These are phyloP conservation scores for Fusarium algeriense DNA, from an alignment of 2,329 filamentous ascomycete species.

Conservation along the genomic window DNA sequence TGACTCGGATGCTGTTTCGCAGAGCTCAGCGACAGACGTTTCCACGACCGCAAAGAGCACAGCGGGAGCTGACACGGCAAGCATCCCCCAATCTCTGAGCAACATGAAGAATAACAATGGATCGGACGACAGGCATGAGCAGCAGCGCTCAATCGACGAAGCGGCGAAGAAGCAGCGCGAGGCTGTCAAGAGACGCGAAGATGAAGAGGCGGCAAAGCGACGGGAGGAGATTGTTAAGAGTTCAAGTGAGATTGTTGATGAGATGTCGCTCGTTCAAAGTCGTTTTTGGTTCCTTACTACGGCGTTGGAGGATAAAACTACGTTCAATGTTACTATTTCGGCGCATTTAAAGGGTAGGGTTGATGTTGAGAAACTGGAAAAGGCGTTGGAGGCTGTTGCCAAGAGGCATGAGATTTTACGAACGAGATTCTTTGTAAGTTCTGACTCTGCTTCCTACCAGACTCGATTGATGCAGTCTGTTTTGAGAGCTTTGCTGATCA, in stretches of 20 bases:
- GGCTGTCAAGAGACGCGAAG: neutral
- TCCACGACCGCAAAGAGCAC: slow-evolving; percentile 7
- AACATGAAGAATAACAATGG: slow-evolving; percentile 2
- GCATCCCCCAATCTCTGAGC: slow-evolving; percentile 1
- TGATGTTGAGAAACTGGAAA: neutral
- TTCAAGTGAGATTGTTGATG: slow-evolving; percentile 2
- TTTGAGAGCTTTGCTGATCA: neutral
- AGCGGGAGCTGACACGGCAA: slow-evolving; percentile 5
- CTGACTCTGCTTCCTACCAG: fast-evolving
- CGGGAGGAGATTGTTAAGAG: neutral
- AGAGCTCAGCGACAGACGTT: slow-evolving; percentile 10
- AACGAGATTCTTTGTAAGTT: slow-evolving; percentile 10
- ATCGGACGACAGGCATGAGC: neutral
- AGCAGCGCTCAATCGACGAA: neutral
- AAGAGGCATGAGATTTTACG: slow-evolving; percentile 6
- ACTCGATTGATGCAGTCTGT: fast-evolving
- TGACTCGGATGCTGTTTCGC: neutral
- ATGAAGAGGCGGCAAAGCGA: neutral
- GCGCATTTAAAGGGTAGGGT: neutral
- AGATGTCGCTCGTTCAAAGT: slow-evolving; percentile 9
- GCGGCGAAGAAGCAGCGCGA: neutral
- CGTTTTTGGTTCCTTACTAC: slow-evolving; percentile 14
- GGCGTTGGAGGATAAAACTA: slow-evolving; percentile 8
- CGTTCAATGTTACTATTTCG: slow-evolving; percentile 13
- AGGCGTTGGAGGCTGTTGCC: neutral